Base-by-base conservation (phyloP, 164 flowering plant species). In the Stephania yunnanensis region DNA sequence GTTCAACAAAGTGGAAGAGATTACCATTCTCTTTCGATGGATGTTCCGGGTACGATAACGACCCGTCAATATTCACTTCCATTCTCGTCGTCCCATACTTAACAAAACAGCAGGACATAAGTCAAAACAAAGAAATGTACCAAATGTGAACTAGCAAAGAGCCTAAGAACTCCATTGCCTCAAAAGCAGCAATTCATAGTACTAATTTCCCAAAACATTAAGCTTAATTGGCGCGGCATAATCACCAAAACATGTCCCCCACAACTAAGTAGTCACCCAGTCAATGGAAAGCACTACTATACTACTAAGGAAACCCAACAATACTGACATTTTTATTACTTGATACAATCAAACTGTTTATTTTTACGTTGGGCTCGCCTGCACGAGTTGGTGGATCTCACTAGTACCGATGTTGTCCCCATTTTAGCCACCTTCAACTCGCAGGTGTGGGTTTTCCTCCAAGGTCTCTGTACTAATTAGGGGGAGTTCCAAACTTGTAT, bases 1-100 rank as follows among this genome's bases (percentile, higher is more conserved):
- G 61, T 12, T 10, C 46, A 7, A 46, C 2, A 11, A 29, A 29
- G 48, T 22, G 55, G 30, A 68, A 67, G 20, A 29, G 50, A 10
- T 20, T 84, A 91, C 89, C 86, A 81, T 81, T 87, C 55, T 81
- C 88, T 74, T 77, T 86, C 50, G 84, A 74, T 20, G 84, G 90
- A 71, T 86, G 85, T 75, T 88, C 86, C 22, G 92, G 92, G 68
- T 89, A 91, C 20, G 93, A 84, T 58, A 90, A 61, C 19, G 95
- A 83, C 55, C 99, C 97, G 76, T 93, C 97, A 78, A 80, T 76
- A 84, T 89, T 91, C 8, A 93, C 97, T 81, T 90, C 95, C 86
- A 93, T 75, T 29, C 89, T 84, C n/a, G 97, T 87, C 31, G 93
- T 80, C 70, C 99, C 99, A 83, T 85, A 89, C 99, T 93, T 77